Percentiles rank a stretch among this genome's conserved stretches.
phyloP scores from a whole-genome alignment of 1,284 basidiomycete species.

The Ustilago xerochloae region DNA sequence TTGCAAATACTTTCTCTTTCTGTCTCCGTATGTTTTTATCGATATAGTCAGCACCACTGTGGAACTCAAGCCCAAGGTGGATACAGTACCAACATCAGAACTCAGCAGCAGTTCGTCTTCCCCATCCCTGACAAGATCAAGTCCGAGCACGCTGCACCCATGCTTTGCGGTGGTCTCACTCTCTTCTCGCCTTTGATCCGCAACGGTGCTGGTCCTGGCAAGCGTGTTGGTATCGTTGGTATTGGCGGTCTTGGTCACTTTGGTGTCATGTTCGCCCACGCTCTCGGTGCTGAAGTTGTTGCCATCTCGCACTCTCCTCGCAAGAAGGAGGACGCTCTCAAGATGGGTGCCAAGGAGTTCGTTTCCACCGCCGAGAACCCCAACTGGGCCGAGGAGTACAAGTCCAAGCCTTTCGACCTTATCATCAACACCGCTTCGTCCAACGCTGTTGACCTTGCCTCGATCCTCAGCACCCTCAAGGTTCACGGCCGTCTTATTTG shows the following conservation, averaged over 20 bases:
- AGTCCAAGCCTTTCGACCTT: constrained; percentile 72
- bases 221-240: constrained; percentile 77
- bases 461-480: constrained; percentile 72
- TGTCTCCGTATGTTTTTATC: too few species aligned
- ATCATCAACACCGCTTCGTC: constrained; percentile 74
- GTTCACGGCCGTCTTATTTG: constrained; percentile 74
- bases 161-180: constrained; percentile 76
- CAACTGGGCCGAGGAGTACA: constrained; percentile 59
- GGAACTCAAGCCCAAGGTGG: constrained; percentile 74
- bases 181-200: constrained; percentile 76
- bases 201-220: constrained; percentile 75
- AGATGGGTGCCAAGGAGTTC: constrained; percentile 74
- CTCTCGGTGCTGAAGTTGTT: constrained; percentile 75
- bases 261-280: constrained; percentile 74
- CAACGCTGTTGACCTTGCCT: constrained; percentile 69
- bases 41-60: constrained; percentile 72
- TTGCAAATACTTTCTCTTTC: too few species aligned
- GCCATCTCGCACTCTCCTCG: constrained; percentile 76
- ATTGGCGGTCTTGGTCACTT: constrained; percentile 67
- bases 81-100: constrained; percentile 77
- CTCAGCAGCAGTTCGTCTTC: constrained; percentile 78
- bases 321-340: constrained; percentile 76
- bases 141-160: constrained; percentile 72
- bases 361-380: constrained; percentile 63
- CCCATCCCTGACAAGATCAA: constrained; percentile 75